Evolutionary conservation across 2,329 filamentous ascomycete genomes (phyloP).

Genomic region (Juglanconis juglandina): DNA sequence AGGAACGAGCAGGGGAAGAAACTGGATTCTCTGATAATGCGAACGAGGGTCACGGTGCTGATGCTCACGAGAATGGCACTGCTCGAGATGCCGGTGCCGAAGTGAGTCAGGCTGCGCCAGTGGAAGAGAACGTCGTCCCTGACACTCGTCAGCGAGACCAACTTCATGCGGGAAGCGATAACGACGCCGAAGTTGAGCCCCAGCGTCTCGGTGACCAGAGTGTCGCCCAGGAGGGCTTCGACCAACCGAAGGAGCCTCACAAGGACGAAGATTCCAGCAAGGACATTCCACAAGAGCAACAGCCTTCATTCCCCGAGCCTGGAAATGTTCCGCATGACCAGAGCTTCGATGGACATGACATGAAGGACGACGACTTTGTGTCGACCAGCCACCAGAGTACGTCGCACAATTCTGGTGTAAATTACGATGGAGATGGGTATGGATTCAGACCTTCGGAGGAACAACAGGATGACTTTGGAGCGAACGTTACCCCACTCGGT

Average conservation of each 20-base stretch:
- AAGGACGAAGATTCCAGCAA: neutral
- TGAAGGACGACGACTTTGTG: neutral
- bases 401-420: neutral
- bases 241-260: neutral
- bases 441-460: neutral
- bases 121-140: neutral
- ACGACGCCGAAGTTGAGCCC: neutral
- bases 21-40: neutral
- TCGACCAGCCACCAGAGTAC: neutral
- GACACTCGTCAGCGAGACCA: neutral
- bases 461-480: neutral
- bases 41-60: neutral
- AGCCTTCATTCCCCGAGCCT: neutral
- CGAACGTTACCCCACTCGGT: neutral
- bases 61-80: neutral
- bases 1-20: neutral
- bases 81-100: neutral
- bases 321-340: neutral
- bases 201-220: neutral
- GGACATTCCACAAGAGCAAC: neutral
- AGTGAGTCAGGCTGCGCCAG: neutral
- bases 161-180: neutral
- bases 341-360: neutral
- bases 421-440: conserved; percentile 10
- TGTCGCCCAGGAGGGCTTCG: no score